phyloP scores from a whole-genome alignment of 2,329 filamentous ascomycete genomes.

The Mycosphaerella arachidis region DNA sequence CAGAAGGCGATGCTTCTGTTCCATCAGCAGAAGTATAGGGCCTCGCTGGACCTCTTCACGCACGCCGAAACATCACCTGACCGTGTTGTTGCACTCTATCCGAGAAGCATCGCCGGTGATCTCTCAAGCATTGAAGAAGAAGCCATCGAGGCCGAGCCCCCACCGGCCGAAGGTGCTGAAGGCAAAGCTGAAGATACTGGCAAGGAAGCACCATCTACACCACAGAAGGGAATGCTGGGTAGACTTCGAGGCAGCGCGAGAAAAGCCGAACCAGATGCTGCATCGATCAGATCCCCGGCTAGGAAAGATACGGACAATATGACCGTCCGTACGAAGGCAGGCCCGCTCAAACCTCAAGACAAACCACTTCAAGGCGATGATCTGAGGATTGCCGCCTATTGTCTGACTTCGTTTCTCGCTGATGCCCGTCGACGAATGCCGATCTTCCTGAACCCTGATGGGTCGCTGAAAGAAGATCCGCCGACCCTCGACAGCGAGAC shows the following conservation, averaged over 20 bases:
- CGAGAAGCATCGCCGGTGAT: conserved; percentile 75
- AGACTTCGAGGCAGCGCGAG: conserved; percentile 42
- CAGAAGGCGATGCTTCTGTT: conserved; percentile 85
- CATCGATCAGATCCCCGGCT: conserved; percentile 58
- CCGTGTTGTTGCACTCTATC: conserved; percentile 79
- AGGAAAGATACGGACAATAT: conserved; percentile 54
- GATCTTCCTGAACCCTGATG: conserved; percentile 56
- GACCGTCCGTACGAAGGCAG: conserved; percentile 48
- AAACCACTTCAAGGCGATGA: conserved; percentile 71
- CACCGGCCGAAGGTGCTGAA: conserved; percentile 39
- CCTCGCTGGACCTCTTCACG: conserved; percentile 85
- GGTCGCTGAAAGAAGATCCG: conserved; percentile 55
- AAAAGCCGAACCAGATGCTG: conserved; percentile 47
- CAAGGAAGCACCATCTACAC: conserved; percentile 33
- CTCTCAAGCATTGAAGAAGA: conserved; percentile 56
- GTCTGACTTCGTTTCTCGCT: conserved; percentile 81
- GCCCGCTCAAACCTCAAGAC: conserved; percentile 39
- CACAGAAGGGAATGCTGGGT: conserved; percentile 44
- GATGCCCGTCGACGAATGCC: conserved; percentile 69
- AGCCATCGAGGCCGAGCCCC: conserved; percentile 39
- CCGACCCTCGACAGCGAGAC: conserved; percentile 37
- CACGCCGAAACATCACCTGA: conserved; percentile 87
- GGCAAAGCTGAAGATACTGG: conserved; percentile 26
- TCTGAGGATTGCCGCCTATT: conserved; percentile 72
- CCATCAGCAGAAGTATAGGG: conserved; percentile 72